phyloP scores from a whole-genome alignment of 306 rosid species.

The Dalbergia cochinchinensis region DNA sequence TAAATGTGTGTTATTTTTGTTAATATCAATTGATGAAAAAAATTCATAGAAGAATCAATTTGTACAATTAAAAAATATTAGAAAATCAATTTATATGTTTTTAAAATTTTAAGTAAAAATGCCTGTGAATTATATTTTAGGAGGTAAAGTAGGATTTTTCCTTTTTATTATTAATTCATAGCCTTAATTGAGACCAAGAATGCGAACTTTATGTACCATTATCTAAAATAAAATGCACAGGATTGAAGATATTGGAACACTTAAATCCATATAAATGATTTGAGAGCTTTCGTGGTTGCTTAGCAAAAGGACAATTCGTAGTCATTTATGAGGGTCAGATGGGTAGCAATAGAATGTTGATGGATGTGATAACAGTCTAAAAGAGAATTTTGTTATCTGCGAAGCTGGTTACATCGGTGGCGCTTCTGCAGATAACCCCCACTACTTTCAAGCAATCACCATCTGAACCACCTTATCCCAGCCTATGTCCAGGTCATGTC shows the following conservation, averaged over 20 bases:
- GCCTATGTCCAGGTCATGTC: conserved; percentile 33
- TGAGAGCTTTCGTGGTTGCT: not conserved
- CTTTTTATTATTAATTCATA: no score
- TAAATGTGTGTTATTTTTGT: no score
- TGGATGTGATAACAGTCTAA: not conserved
- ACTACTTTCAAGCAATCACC: not conserved
- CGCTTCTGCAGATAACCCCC: not conserved
- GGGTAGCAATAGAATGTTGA: conserved; percentile 18
- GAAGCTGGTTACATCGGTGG: not conserved
- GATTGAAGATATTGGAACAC: not conserved
- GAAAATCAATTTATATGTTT: no score
- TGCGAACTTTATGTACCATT: not conserved
- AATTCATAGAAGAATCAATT: no score
- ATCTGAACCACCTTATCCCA: not conserved
- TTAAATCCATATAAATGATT: not conserved
- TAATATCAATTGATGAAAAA: no score
- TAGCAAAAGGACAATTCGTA: not conserved
- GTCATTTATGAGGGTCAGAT: conserved; percentile 15
- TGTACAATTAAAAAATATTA: no score
- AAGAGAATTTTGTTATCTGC: not conserved
- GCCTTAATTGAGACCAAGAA: not conserved
- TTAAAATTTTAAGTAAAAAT: no score
- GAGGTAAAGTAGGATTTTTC: no score
- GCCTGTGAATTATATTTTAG: no score
- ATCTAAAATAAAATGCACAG: not conserved